phyloP scores from a whole-genome alignment of 768 basidiomycete genomes.

The Clathrus columnatus region DNA sequence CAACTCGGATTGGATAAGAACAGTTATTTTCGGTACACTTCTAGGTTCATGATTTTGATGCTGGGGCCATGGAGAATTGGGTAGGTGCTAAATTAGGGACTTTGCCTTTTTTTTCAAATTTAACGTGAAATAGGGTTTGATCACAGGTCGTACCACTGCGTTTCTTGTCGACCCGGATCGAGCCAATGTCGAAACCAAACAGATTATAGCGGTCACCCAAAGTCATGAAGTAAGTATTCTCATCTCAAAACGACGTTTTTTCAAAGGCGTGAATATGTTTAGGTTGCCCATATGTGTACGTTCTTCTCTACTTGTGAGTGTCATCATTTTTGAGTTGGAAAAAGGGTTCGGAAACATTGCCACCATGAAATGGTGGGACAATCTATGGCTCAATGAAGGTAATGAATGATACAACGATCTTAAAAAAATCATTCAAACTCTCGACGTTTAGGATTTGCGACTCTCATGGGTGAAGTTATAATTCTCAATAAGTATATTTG shows the following conservation, averaged over 20 bases:
- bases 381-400: constrained; percentile 72
- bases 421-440: background rate
- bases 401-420: background rate
- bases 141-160: constrained; percentile 78
- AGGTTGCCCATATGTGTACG: constrained; percentile 14
- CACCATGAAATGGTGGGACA: constrained; percentile 91
- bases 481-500: constrained; percentile 55
- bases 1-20: background rate
- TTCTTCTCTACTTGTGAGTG: background rate
- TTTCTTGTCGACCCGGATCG: constrained; percentile 75
- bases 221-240: constrained; percentile 70
- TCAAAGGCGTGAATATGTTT: background rate
- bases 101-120: background rate
- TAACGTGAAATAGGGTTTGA: constrained; percentile 49
- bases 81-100: constrained; percentile 19
- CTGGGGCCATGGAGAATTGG: constrained; percentile 93
- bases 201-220: constrained; percentile 68
- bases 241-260: constrained; percentile 18
- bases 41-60: constrained; percentile 80
- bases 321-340: background rate
- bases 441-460: constrained; percentile 61
- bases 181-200: constrained; percentile 63
- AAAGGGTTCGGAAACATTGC: constrained; percentile 84
- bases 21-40: background rate
- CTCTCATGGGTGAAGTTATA: constrained; percentile 85